Evolutionary conservation across 257 asterid genomes (phyloP), one percentile per base, ranked within the genome.

Genomic region (Coffea canephora): DNA sequence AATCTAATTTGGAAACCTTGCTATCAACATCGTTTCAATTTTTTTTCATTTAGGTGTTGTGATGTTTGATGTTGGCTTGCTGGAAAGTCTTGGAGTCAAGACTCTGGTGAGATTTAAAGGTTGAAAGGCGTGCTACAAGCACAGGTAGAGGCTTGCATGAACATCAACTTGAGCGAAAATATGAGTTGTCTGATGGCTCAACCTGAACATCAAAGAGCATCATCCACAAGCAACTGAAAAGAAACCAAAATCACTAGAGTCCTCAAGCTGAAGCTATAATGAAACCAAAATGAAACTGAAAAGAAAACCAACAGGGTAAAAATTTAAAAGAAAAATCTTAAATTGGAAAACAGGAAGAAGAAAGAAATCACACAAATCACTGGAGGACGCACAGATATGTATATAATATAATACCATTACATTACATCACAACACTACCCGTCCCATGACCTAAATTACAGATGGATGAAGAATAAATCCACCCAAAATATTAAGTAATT

Each of bases 311-410:
- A 19, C 9, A 5, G 19, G 10, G 34, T 21, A 13, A 54, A 14
- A 57, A 12, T 2, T 39, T 2, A 39, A 3, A 65, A 12, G 18
- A 16, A 31, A 25, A 72, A 45, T 57, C 62, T 76, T 65, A 27
- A 71, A 76, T 25, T 14, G 48, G 59, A 21, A 23, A 61, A 81
- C 39, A 54, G 16, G 50, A 74, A 4, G 71, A 80, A 79, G 79
- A 75, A 74, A 71, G 73, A 77, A 75, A 76, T 66, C 71, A 74
- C 80, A 23, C 80, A 76, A 48, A 67, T 65, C 77, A 83, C 79
- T 76, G 83, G 69, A 81, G 64, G 73, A 84, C 74, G 79, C 81
- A 84, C 88, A 87, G 48, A 70, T 31, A 31, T 64, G 75, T 72
- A 74, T 76, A 72, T 66, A 39, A 39, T 39, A 39, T 76, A 79